Base-by-base conservation (phyloP, 768 basidiomycete species). In the Pluteus cervinus region DNA sequence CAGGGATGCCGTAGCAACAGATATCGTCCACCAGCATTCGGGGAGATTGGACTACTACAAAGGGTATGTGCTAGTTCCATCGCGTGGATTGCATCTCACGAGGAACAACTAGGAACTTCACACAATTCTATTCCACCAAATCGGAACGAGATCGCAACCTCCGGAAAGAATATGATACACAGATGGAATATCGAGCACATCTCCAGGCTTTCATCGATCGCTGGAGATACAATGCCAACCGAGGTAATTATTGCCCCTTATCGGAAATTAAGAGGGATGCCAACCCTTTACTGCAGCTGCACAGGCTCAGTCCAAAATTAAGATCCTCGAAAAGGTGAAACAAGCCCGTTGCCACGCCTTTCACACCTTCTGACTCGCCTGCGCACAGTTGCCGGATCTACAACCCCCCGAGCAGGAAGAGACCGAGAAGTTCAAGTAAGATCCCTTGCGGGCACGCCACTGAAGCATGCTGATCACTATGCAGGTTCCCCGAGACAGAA, bases 101-200 rank as follows among this genome's bases (percentile, higher is more conserved):
- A 43, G 38, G 29, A 51, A 37, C 20, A 5, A 7, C 16, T 47
- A 89, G 86, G 41, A 98, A 98, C 65, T 99, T 98, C 61, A 81
- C 87, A 1, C 93, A 98, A 58, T 98, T 99, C 73, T 98, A 99
- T 57, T 93, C 94, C 2, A 98, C 94, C 15, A 97, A 98, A 63
- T 87, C 85, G 4, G 96, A 98, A 54, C 83, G 96, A 18, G 86
- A 91, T 49, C 79, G 81, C 42, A 92, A 92, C 53, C 64, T 93
- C 60, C 79, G 78, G 28, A 92, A 91, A 61, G 94, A 98, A 58
- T 99, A 98, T 59, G 94, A 98, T 23, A 70, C 90, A 0, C 96
- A 99, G 61, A 81, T 96, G 76, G 84, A 86, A 7, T 98, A 98
- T 56, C 76, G 96, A 39, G 86, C 86, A 51, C 90, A 96, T 65